Conservation (phyloP, 768 basidiomycete genomes). For the Rhizopogon salebrosus region DNA sequence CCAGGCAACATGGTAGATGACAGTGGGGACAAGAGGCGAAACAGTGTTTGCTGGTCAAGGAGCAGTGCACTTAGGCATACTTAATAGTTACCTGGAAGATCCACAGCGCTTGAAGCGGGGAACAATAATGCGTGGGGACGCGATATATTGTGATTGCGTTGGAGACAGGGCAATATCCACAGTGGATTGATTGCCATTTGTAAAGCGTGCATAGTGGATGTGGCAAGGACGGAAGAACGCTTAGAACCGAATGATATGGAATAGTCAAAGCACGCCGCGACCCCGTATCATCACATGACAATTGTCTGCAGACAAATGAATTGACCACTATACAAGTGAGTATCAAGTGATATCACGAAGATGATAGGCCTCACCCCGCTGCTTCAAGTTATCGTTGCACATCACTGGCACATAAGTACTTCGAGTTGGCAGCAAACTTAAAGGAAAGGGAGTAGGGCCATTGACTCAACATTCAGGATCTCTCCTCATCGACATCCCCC, state of each 20-base stretch:
- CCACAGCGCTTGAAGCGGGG: not conserved
- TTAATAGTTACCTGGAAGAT: not conserved
- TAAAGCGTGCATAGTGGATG: no score
- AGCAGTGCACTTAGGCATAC: not conserved
- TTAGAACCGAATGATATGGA: not conserved
- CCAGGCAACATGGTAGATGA: constrained; percentile 8
- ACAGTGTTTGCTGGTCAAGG: not conserved
- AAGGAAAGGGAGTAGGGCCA: no score
- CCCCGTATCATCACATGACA: no score
- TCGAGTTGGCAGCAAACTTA: no score
- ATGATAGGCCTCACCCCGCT: not conserved
- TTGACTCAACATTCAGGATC: no score
- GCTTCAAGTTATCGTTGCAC: no score
- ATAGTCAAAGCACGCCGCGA: not conserved
- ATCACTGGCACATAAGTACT: no score
- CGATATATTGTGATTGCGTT: not conserved
- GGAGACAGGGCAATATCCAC: not conserved
- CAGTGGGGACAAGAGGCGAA: not conserved
- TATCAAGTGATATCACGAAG: no score
- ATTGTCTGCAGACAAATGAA: not conserved
- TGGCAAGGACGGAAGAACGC: not conserved
- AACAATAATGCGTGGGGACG: constrained; percentile 2
- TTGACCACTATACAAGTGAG: no score
- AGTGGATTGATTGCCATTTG: not conserved
- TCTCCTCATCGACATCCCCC: no score